Percentiles rank a stretch among this genome's conserved stretches.
Conservation (phyloP, 768 basidiomycete species). For the Trametopsis cervina region DNA sequence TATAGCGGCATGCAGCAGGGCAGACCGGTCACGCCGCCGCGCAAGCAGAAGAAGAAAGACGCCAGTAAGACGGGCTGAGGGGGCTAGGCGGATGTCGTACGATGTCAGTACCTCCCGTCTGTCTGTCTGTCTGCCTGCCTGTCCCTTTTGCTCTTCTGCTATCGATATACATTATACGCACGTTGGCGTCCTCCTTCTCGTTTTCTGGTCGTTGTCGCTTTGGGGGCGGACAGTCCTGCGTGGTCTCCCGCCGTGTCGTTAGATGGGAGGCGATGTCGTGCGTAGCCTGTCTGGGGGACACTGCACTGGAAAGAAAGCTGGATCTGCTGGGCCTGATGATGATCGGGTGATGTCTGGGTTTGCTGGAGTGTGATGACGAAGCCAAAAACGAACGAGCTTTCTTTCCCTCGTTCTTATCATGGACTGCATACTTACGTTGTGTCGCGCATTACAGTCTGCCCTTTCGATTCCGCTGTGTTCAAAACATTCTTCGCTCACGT, state of each 20-base stretch:
- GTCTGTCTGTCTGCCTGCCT: neutral
- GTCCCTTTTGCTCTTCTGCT: conserved; percentile 2
- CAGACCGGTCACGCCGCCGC: conserved; percentile 89
- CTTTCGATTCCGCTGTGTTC: neutral
- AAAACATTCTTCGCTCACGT: conserved; percentile 1
- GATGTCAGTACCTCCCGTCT: conserved; percentile 20
- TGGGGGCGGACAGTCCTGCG: too few relatives aligned
- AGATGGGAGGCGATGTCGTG: neutral
- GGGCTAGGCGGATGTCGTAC: conserved; percentile 5
- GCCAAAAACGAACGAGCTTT: conserved; percentile 10
- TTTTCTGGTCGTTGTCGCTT: conserved; percentile 2
- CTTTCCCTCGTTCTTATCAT: neutral
- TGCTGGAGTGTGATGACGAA: conserved; percentile 7
- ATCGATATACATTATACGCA: conserved; percentile 8
- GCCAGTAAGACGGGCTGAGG: conserved; percentile 46
- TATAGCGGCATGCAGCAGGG: conserved; percentile 84
- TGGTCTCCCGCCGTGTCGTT: too few relatives aligned
- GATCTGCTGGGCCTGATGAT: neutral
- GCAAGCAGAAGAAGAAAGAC: conserved; percentile 97
- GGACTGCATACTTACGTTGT: conserved; percentile 7
- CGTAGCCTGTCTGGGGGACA: neutral
- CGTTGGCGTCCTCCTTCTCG: conserved; percentile 6
- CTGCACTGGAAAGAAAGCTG: neutral
- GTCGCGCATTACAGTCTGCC: neutral
- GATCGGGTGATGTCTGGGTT: conserved; percentile 4